Conservation (phyloP, 2,329 filamentous ascomycete species). For the Alternaria tenuissima region DNA sequence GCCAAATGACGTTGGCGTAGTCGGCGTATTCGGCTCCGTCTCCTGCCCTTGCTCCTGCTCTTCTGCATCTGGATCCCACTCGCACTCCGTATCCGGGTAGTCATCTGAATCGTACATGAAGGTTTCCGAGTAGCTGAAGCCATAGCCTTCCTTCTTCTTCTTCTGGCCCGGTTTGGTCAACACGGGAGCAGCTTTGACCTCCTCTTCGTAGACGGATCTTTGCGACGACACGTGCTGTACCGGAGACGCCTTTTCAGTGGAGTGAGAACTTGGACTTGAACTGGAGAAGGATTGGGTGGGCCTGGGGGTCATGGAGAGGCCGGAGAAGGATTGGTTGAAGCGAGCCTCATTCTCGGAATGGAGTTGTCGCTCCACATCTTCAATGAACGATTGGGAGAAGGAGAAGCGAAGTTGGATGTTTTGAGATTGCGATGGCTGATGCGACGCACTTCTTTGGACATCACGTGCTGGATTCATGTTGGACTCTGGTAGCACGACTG, state of each 20-base stretch:
- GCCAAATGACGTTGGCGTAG: not conserved
- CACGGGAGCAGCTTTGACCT: not conserved
- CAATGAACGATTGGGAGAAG: slow-evolving; percentile 11
- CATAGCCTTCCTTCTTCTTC: slow-evolving; percentile 35
- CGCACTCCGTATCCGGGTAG: slow-evolving; percentile 32
- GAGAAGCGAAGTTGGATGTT: slow-evolving; percentile 29
- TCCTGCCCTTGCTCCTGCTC: not conserved
- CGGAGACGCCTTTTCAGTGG: not conserved
- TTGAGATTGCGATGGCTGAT: slow-evolving; percentile 1
- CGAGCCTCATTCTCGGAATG: not conserved
- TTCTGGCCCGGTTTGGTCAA: slow-evolving; percentile 28
- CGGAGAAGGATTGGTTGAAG: slow-evolving; percentile 16
- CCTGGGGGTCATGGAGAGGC: slow-evolving; percentile 4
- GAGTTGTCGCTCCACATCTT: slow-evolving; percentile 1
- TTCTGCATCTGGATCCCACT: slow-evolving; percentile 17
- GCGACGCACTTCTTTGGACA: not conserved
- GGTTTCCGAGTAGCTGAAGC: slow-evolving; percentile 35
- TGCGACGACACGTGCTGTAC: slow-evolving; percentile 2
- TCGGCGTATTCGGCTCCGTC: not conserved
- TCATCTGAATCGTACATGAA: slow-evolving; percentile 34
- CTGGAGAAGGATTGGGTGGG: not conserved
- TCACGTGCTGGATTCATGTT: not conserved
- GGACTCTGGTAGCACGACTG: slow-evolving; percentile 1
- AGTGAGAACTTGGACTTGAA: not conserved
- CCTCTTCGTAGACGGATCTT: not conserved